Conservation (phyloP, 2,329 filamentous ascomycete species). For the Colletotrichum musae region DNA sequence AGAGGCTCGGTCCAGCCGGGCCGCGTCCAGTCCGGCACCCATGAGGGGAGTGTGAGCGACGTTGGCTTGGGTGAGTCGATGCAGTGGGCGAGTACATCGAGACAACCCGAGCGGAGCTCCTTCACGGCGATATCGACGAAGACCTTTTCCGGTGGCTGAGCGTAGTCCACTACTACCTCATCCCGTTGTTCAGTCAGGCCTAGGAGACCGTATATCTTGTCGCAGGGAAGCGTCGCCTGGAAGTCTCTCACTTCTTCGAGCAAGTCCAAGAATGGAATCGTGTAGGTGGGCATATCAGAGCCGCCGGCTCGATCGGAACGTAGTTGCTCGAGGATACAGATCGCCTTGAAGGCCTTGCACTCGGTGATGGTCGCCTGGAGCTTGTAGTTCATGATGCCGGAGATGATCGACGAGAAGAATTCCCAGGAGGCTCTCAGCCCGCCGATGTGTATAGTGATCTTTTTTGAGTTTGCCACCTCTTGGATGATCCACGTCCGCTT, state of each 20-base stretch:
- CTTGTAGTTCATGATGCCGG: constrained; percentile 1
- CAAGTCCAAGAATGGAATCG: neutral
- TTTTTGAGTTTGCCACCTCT: constrained; percentile 30
- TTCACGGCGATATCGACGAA: constrained; percentile 18
- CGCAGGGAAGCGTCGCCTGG: constrained; percentile 20
- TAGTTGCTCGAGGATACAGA: constrained; percentile 16
- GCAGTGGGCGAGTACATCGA: constrained; percentile 20
- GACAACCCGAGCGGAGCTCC: neutral
- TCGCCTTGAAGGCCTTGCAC: constrained; percentile 28
- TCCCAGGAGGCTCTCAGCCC: constrained; percentile 11
- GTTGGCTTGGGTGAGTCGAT: constrained; percentile 25
- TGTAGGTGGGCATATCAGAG: neutral
- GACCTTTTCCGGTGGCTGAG: constrained; percentile 2
- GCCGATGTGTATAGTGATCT: constrained; percentile 23
- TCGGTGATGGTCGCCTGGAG: constrained; percentile 13
- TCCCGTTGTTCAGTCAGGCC: neutral
- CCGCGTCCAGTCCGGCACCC: constrained; percentile 41
- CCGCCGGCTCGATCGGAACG: neutral
- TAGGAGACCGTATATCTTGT: constrained; percentile 32
- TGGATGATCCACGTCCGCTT: constrained; percentile 39
- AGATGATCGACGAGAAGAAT: neutral
- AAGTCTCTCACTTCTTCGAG: constrained; percentile 34
- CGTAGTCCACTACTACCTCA: constrained; percentile 19
- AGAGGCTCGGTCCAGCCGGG: constrained; percentile 39
- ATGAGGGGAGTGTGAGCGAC: constrained; percentile 24